Conservation (phyloP, 371 early-diverging fungal genomes). For the Chytridium lagenaria region DNA sequence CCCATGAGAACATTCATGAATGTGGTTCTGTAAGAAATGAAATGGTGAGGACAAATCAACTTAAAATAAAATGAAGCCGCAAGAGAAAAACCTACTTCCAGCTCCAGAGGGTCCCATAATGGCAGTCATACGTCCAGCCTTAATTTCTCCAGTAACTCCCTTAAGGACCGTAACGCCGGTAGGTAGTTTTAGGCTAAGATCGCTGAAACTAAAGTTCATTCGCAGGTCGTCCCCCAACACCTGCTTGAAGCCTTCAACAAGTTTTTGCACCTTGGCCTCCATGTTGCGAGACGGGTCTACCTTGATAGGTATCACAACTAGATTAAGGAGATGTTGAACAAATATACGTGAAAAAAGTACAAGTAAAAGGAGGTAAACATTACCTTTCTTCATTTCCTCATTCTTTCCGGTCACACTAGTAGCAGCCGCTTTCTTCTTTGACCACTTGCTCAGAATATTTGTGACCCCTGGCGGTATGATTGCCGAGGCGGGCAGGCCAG, state of each 20-base stretch:
- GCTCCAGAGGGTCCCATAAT: conserved; percentile 84
- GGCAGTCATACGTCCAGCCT: conserved; percentile 60
- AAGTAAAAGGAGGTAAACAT: no score
- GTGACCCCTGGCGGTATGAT: background rate
- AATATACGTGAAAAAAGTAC: background rate
- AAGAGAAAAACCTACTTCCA: conserved; percentile 43
- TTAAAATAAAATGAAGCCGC: background rate
- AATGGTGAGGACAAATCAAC: conserved; percentile 1
- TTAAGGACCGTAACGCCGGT: conserved; percentile 57
- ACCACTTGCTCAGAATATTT: background rate
- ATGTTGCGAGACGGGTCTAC: conserved; percentile 1
- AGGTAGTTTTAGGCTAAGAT: conserved; percentile 56
- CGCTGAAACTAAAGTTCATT: conserved; percentile 56
- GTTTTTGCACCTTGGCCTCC: background rate
- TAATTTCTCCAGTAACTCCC: conserved; percentile 56
- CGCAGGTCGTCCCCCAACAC: conserved; percentile 12
- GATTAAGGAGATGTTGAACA: background rate
- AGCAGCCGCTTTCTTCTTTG: background rate
- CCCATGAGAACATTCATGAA: conserved; percentile 54
- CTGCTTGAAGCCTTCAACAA: conserved; percentile 24
- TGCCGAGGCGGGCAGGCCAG: background rate
- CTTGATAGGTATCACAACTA: background rate
- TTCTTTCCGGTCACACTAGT: background rate
- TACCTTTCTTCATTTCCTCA: background rate
- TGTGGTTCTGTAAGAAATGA: conserved; percentile 52